These are phyloP conservation scores for Coemansia sp. DNA, from an alignment of 192 early-diverging fungal species.

Conservation along the genomic window DNA sequence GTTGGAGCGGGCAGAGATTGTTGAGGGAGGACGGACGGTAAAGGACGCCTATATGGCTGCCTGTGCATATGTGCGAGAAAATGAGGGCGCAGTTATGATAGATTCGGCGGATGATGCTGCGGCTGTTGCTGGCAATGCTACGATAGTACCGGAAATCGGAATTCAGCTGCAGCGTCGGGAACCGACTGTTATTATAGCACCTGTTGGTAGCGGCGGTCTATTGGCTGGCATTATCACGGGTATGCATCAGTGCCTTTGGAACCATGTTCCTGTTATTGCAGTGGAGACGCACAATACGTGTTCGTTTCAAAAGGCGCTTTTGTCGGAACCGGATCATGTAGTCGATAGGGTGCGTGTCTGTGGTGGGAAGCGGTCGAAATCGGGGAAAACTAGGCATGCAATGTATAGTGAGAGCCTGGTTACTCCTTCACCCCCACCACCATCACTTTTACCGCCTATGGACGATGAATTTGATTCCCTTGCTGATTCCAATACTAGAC, in stretches of 20 bases:
- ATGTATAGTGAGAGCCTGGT: conserved; percentile 12
- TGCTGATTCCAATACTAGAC: too few species aligned
- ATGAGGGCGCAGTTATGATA: conserved; percentile 37
- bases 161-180: conserved; percentile 54
- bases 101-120: conserved; percentile 52
- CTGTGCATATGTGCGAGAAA: conserved; percentile 22
- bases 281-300: conserved; percentile 73
- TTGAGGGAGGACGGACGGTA: conserved; percentile 30
- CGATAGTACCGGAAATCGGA: conserved; percentile 62
- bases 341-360: too few species aligned
- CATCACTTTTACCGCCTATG: background rate
- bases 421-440: conserved; percentile 29
- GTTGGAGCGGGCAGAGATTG: conserved; percentile 55
- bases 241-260: conserved; percentile 57
- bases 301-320: conserved; percentile 62
- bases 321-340: conserved; percentile 26
- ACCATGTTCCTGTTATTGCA: conserved; percentile 66
- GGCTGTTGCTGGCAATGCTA: conserved; percentile 59
- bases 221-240: conserved; percentile 67
- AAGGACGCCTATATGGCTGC: conserved; percentile 32
- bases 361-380: conserved; percentile 30
- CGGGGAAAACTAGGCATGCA: conserved; percentile 12
- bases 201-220: conserved; percentile 69
- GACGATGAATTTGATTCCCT: background rate
- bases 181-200: conserved; percentile 61